Base-by-base conservation (phyloP, 148 eudicot genomes). In the Rhododendron ovatum region DNA sequence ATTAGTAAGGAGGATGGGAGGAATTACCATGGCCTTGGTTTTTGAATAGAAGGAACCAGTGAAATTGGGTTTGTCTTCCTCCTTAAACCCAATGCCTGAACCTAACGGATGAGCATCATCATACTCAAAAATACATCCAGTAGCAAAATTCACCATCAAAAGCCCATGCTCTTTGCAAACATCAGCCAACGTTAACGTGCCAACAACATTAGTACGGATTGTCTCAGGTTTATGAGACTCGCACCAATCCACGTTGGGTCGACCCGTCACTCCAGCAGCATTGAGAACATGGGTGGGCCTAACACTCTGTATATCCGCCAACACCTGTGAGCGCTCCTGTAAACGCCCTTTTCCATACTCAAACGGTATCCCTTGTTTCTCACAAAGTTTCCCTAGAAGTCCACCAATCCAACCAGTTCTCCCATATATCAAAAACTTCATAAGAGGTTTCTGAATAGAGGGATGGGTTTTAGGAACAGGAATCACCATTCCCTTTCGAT, bases 201-300 rank as follows among this genome's bases (percentile, higher is more conserved):
- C 89, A 74, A 47, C 77, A 43, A 88, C 87, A 74, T 88, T 88
- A 80, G 86, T 76, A 37, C 80, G 83, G 67, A 88, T 84, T 0
- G 89, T 85, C 83, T 88, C 87, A 12, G 87, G 35, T 59, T 80
- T 80, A 85, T 88, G 87, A 37, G 84, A 80, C 80, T 88, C 89
- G 20, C 89, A 88, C 89, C 87, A 88, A 80, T 87, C 89, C 14
- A 80, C 87, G 59, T 84, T 84, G 33, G 84, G 89, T 15, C 84
- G 85, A 81, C 89, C 89, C 8, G 87, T 88, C 41, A 88, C 41
- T 57, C 89, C 89, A 55, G 89, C 89, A 69, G 89, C 89, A 85
- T 88, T 88, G n/a, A 88, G 82, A 30, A 88, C 87, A 41, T 88
- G 89, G 17, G 89, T 88, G 15, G 89, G 89, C 77, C 75, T 84